Percentiles rank a stretch among this genome's conserved stretches.
Evolutionary conservation across 345 rosid genomes (phyloP).

Genomic region (Citrus maxima): DNA sequence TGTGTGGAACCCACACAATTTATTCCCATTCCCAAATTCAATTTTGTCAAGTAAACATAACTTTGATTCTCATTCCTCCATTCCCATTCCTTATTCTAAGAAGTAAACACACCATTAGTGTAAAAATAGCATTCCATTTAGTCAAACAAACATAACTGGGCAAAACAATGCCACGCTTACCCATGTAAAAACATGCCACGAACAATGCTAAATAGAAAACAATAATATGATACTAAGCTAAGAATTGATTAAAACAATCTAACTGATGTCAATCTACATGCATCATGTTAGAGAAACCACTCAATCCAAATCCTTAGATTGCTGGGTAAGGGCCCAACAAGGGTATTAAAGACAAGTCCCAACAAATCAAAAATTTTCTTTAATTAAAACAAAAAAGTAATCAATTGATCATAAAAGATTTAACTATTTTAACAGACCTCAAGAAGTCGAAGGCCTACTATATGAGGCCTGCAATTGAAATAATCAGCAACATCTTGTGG

Average conservation of each 20-base stretch:
- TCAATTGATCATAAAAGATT: background rate
- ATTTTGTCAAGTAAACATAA: too few species aligned
- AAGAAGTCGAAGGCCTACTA: slow-evolving; percentile 74
- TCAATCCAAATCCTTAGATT: background rate
- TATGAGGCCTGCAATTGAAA: slow-evolving; percentile 87
- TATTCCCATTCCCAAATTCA: too few species aligned
- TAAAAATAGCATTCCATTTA: background rate
- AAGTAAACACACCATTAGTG: too few species aligned
- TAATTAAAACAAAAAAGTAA: background rate
- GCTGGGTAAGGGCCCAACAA: too few species aligned
- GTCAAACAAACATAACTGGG: background rate
- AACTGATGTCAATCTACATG: background rate
- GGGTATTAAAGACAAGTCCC: too few species aligned
- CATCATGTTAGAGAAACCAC: background rate
- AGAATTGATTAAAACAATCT: background rate
- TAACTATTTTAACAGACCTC: slow-evolving; percentile 51
- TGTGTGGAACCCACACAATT: too few species aligned
- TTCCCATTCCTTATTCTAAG: too few species aligned
- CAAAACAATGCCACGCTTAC: background rate
- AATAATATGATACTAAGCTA: background rate
- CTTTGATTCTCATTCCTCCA: too few species aligned
- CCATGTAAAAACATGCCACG: background rate
- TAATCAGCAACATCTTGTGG: slow-evolving; percentile 71
- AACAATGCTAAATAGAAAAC: background rate
- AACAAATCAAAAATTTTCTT: background rate